These are phyloP conservation scores for Ruellia speciosa DNA, from an alignment of 305 asterid species.

Conservation along the genomic window DNA sequence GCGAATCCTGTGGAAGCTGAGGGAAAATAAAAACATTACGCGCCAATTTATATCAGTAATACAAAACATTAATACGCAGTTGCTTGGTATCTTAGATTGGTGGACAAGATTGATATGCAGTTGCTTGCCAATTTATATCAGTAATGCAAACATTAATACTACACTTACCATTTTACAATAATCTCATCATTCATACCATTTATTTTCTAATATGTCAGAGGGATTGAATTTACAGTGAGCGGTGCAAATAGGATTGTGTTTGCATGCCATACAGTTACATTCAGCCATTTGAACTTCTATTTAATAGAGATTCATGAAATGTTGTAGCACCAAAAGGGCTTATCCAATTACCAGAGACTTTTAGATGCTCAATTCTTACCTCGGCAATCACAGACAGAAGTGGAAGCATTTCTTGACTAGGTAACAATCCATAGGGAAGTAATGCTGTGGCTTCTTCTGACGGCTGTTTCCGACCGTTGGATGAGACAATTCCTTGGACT, in stretches of 20 bases:
- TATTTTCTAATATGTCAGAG: too few relatives aligned
- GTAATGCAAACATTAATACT: too few relatives aligned
- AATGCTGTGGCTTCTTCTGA: conserved; percentile 32
- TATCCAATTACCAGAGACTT: conserved; percentile 1
- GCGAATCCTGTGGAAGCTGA: conserved; percentile 84
- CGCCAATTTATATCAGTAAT: neutral
- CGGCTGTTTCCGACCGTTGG: conserved; percentile 23
- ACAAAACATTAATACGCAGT: neutral
- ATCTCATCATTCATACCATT: too few relatives aligned
- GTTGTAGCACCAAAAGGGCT: neutral
- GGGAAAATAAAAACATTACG: neutral
- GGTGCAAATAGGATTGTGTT: too few relatives aligned
- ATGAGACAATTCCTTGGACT: conserved; percentile 25
- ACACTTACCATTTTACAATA: too few relatives aligned
- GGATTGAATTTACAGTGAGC: too few relatives aligned
- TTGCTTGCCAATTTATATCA: too few relatives aligned
- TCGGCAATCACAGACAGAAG: conserved; percentile 61
- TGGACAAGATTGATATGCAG: too few relatives aligned
- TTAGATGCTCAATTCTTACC: conserved; percentile 37
- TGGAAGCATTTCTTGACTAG: conserved; percentile 53
- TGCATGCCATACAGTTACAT: too few relatives aligned
- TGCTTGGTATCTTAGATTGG: too few relatives aligned
- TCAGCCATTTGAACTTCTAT: too few relatives aligned
- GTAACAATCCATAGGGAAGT: conserved; percentile 39
- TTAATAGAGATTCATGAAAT: too few relatives aligned